Evolutionary conservation across 1,284 basidiomycete genomes (phyloP), one percentile per base, ranked within the genome.

Genomic region (Apiotrichum sp.): DNA sequence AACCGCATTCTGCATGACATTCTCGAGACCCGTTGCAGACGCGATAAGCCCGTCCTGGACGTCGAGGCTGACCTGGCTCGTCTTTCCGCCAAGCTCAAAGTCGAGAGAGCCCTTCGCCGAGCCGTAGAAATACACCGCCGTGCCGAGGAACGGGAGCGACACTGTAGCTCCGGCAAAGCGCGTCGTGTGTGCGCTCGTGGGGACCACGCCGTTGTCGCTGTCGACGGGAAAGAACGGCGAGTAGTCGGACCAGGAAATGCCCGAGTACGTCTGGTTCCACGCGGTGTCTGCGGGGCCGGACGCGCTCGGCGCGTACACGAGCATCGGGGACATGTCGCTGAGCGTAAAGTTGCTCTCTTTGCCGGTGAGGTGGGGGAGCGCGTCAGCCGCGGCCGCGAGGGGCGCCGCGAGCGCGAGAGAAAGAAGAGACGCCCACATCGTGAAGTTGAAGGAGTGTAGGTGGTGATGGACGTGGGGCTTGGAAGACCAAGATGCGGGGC

Each of bases 201-300:
- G 16, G 45, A 47, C 45, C 45, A 47, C 5, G 16, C 34, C 35
- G 41, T 38, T 14, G 3, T 41, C 6, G 10, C 4, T 33, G 31
- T 39, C 43, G 2, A 47, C 47, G 3, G 47, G 47, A 6, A n/a
- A 34, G 11, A 32, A 3, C 1, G 49, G 29, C 16, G 39, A 41
- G 39, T 42, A 53, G 29, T 47, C 8, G 9, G 52, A 6, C 52
- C 52, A 53, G 7, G 39, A n/a, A 2, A 40, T 11, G 14, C 42
- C 32, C 14, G 39, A 9, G 29, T 31, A 53, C 31, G 39, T 53
- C 52, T 47, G 45, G 46, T 53, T 53, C 52, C 52, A 53, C 6
- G 52, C 44, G n/a, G 9, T 33, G 39, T 47, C 46, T 6, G n/a
- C 29, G 4, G 52, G 41, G 6, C 50, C 50, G 2, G 50, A 52